phyloP scores from a whole-genome alignment of 345 rosid genomes.

The Rhodamnia argentea region DNA sequence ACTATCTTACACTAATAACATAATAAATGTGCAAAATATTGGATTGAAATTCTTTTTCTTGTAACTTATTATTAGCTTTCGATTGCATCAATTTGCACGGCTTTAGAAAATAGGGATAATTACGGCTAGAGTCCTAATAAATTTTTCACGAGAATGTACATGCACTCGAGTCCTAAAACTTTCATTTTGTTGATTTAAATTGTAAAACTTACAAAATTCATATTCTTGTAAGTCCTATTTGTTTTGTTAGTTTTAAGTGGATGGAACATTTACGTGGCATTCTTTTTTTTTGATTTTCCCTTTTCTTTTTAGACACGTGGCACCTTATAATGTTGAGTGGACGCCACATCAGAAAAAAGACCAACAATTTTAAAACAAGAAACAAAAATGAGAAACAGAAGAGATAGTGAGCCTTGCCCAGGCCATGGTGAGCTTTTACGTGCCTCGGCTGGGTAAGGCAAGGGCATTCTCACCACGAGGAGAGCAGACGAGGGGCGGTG shows the following conservation, averaged over 20 bases:
- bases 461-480: not conserved
- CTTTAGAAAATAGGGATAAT: not conserved
- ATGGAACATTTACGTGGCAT: not conserved
- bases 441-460: not conserved
- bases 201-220: too few relatives aligned
- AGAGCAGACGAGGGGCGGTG: not conserved
- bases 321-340: too few relatives aligned
- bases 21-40: not conserved
- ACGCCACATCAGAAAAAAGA: too few relatives aligned
- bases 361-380: too few relatives aligned
- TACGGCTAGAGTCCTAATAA: not conserved
- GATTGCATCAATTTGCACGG: not conserved
- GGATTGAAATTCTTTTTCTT: too few relatives aligned
- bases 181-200: too few relatives aligned
- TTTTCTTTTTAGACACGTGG: too few relatives aligned
- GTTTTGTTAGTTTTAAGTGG: not conserved
- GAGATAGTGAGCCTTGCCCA: too few relatives aligned
- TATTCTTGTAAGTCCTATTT: not conserved
- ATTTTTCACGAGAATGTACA: not conserved
- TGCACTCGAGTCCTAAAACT: too few relatives aligned
- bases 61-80: not conserved
- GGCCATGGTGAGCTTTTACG: not conserved
- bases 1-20: not conserved
- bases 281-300: too few relatives aligned
- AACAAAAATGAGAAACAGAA: too few relatives aligned